Evolutionary conservation across 2,329 filamentous ascomycete species (phyloP), one percentile per base, ranked within the genome.

Genomic region (Clarireedia hainanense): DNA sequence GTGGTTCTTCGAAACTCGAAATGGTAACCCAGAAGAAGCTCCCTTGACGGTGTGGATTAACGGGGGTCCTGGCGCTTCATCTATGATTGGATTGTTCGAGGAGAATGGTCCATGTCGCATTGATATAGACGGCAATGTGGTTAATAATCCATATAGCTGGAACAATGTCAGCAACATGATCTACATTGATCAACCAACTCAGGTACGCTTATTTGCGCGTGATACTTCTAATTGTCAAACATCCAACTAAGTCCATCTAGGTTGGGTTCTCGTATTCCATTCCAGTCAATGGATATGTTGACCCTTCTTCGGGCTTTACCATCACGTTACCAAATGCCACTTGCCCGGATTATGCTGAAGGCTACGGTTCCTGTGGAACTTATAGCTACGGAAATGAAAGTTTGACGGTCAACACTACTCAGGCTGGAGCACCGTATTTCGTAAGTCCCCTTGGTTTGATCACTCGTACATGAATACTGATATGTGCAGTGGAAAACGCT

Each of bases 21-120:
- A 78, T 55, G 68, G 69, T 24, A 73, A 76, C 60, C 75, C 81
- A 1, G 62, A 66, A 65, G 77, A 57, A 69, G 73, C 59, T 68
- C 76, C 74, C 10, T 64, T 84, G 47, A 79, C 81, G 2, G 77
- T 86, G 58, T 86, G 80, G 80, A 76, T 87, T 58, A 85, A 85
- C 66, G 84, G 84, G 37, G 84, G 84, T 1, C 84, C 84, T 0
- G 84, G 84, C 3, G 75, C 75, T 46, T 83, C 79, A 64, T 84
- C 80, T 53, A 76, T 87, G 74, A 76, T 81, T 57, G 83, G 83
- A 23, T 72, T 86, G 60, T 86, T 86, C 62, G 71, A 74, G 17
- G 82, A 84, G 61, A 73, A 76, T 47, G 83, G 83, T 5, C 76
- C 75, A 30, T 81, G 74, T 51, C 50, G 60, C 5, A 55, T 68